These are phyloP conservation scores for Calocybe gangraenosa DNA, from an alignment of 768 basidiomycete genomes.

Conservation along the genomic window DNA sequence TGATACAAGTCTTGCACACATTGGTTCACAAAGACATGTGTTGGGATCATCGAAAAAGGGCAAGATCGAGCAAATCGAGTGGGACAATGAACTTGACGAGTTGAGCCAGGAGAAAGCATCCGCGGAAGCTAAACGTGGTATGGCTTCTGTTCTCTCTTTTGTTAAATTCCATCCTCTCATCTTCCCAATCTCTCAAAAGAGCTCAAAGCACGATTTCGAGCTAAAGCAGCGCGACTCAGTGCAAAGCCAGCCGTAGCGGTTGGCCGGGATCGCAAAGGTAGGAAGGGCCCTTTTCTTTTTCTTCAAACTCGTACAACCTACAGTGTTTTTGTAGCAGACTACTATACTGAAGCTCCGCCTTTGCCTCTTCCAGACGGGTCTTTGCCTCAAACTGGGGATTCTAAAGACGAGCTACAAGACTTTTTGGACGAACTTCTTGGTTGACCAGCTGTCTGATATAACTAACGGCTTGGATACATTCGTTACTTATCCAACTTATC, in stretches of 20 bases:
- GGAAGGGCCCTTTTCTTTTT: conserved; percentile 19
- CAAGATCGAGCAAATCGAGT: conserved; percentile 57
- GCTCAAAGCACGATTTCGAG: conserved; percentile 53
- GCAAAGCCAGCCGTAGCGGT: conserved; percentile 23
- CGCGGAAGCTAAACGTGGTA: conserved; percentile 77
- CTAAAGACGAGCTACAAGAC: conserved; percentile 63
- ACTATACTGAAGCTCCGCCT: conserved; percentile 19
- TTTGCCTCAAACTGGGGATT: conserved; percentile 27
- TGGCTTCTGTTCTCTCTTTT: conserved; percentile 3
- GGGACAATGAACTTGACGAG: conserved; percentile 63
- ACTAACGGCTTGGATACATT: no score
- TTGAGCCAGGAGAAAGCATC: conserved; percentile 66
- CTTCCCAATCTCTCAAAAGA: conserved; percentile 30
- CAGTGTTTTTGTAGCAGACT: neutral
- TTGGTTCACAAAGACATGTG: conserved; percentile 29
- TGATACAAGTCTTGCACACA: conserved; percentile 53
- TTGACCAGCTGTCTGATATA: conserved; percentile 8
- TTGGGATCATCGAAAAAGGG: conserved; percentile 49
- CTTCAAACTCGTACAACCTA: neutral
- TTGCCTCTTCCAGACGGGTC: conserved; percentile 23
- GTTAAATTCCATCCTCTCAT: neutral
- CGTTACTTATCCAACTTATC: no score
- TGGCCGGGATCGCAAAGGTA: conserved; percentile 32
- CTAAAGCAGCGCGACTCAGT: conserved; percentile 46
- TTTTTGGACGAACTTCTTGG: conserved; percentile 64